Conservation (phyloP, 1,284 basidiomycete species). For the Chiua sp. region DNA sequence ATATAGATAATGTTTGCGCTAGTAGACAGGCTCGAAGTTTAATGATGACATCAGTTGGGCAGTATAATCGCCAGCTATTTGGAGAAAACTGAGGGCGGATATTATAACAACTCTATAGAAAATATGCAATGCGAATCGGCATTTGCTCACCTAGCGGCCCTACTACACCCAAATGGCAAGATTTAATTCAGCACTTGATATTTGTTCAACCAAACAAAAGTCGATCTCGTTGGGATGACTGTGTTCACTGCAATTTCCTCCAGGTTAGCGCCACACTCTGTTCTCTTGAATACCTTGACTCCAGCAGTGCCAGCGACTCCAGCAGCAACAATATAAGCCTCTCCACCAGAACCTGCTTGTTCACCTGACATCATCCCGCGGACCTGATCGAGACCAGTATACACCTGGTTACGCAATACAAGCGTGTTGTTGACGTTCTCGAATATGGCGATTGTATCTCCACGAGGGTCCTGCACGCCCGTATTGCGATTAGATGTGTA, state of each 20-base stretch:
- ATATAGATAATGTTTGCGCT: no score
- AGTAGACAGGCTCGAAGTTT: no score
- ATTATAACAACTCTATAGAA: no score
- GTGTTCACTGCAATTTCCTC: slow-evolving; percentile 56
- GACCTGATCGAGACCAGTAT: slow-evolving; percentile 67
- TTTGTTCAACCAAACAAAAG: slow-evolving; percentile 47
- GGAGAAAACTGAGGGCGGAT: no score
- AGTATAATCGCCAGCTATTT: no score
- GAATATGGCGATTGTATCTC: slow-evolving; percentile 70
- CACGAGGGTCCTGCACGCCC: slow-evolving; percentile 51
- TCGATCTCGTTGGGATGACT: slow-evolving; percentile 54
- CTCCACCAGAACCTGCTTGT: slow-evolving; percentile 44
- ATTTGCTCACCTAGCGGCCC: no score
- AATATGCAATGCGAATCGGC: no score
- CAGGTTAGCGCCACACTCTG: slow-evolving; percentile 57
- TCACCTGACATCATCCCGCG: slow-evolving; percentile 65
- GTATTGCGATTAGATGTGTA: slow-evolving; percentile 75
- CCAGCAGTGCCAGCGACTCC: slow-evolving; percentile 60
- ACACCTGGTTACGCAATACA: slow-evolving; percentile 56
- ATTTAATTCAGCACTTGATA: no score
- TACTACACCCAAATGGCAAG: no score
- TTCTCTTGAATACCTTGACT: slow-evolving; percentile 57
- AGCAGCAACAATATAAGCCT: slow-evolving; percentile 61
- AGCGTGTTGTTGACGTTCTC: slow-evolving; percentile 49
- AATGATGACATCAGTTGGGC: no score